Base-by-base conservation (phyloP, 2,329 filamentous ascomycete species). In the Rhexocercosporidium sp. region DNA sequence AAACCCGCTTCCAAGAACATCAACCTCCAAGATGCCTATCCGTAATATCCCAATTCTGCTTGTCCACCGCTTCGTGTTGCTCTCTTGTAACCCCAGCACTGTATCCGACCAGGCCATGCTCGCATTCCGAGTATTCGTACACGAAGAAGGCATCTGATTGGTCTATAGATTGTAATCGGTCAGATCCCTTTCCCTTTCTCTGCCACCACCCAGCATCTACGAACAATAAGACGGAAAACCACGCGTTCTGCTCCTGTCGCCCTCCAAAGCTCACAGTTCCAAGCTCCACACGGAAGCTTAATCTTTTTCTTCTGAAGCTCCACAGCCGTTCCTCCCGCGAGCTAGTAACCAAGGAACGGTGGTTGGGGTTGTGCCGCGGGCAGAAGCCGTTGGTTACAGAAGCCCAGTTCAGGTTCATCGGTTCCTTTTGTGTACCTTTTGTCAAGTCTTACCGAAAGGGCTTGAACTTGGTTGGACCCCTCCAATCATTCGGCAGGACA, bases 221-320 rank as follows among this genome's bases (percentile, higher is more conserved):
- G 12, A 66, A 44, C 49, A 14, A 31, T 18, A 66, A 37, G 11
- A 27, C 46, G 25, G 25, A 27, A 53, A 34, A 59, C 56, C 54
- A 64, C 61, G 61, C 60, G 56, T 60, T 59, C 49, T 37, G 39
- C 49, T 46, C 51, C 44, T 44, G 8, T 85, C 86, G 66, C 62
- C 61, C 47, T 65, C 20, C 22, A 16, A 6, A 14, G 62, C 57
- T 69, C 69, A 31, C n/a, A 31, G 29, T 9, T 78, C 18, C 60
- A 62, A 61, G 44, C 66, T 63, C 37, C 51, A 49, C 41, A 37
- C 22, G n/a, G 27, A 54, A 54, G 39, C 47, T 61, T 61, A 47
- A 60, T 27, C 44, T 47, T 62, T 63, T 63, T 37, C 39, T 65
- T 34, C 27, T 27, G 11, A n/a, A 22, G 47, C 39, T 41, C 47